Evolutionary conservation across 805 yeast species (phyloP).

Genomic region (Candida sonorensis): DNA sequence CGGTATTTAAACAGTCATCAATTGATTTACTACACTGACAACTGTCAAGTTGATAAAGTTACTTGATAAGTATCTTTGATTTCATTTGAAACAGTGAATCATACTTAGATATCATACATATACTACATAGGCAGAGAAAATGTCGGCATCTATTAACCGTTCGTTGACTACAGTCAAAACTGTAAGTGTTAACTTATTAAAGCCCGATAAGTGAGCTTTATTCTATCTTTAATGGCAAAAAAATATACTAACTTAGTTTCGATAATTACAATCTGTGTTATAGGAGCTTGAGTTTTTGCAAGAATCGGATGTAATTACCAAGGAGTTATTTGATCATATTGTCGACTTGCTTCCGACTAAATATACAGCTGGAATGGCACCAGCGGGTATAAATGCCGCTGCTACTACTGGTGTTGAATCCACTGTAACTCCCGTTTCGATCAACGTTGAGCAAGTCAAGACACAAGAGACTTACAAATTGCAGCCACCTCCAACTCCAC

Average conservation of each 20-base stretch:
- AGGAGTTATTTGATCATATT: slow-evolving; percentile 46
- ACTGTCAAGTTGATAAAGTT: no score
- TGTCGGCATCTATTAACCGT: slow-evolving; percentile 63
- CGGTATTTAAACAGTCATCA: no score
- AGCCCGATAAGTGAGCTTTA: no score
- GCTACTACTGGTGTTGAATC: slow-evolving; percentile 1
- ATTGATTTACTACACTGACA: no score
- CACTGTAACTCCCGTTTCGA: no score
- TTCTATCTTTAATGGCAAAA: neutral
- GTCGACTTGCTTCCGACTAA: slow-evolving; percentile 47
- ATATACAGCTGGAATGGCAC: slow-evolving; percentile 38
- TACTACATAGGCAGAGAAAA: no score
- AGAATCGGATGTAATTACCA: slow-evolving; percentile 68
- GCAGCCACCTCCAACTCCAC: no score
- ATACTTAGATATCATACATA: no score
- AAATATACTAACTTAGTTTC: slow-evolving; percentile 1
- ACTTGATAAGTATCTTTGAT: no score
- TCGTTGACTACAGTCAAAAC: slow-evolving; percentile 68
- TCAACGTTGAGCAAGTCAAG: slow-evolving; percentile 3
- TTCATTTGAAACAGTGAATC: no score
- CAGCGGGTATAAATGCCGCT: slow-evolving; percentile 23
- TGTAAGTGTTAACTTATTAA: slow-evolving; percentile 26
- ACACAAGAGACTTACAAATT: no score
- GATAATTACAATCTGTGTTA: neutral
- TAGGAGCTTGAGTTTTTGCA: slow-evolving; percentile 69